Evolutionary conservation across 805 yeast species (phyloP).

Genomic region (Danielia oregonensis): DNA sequence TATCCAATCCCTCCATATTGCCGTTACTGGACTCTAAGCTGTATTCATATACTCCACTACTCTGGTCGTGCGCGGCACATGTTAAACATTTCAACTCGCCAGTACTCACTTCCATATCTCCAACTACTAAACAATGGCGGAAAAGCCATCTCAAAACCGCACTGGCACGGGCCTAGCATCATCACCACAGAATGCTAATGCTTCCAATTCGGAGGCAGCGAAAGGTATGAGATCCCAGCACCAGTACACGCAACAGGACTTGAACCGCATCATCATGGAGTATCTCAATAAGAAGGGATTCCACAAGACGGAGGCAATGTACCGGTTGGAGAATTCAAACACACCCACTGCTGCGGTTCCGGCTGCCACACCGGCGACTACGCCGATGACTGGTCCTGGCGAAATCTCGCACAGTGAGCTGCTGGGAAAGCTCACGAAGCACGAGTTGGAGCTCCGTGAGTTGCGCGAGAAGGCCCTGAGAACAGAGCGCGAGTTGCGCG

Average conservation of each 20-base stretch:
- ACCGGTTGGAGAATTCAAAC: constrained; percentile 79
- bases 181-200: too few relatives aligned
- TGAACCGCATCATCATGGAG: constrained; percentile 88
- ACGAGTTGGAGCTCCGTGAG: constrained; percentile 34
- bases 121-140: too few relatives aligned
- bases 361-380: constrained; percentile 44
- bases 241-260: constrained; percentile 76
- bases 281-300: constrained; percentile 92
- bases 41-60: too few relatives aligned
- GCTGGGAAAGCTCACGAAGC: constrained; percentile 19
- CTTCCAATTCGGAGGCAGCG: constrained; percentile 7
- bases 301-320: constrained; percentile 89
- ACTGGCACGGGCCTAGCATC: too few relatives aligned
- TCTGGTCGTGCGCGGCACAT: too few relatives aligned
- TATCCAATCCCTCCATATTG: too few relatives aligned
- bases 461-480: constrained; percentile 30
- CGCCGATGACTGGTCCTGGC: constrained; percentile 31
- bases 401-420: constrained; percentile 28
- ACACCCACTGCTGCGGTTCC: constrained; percentile 50
- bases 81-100: too few relatives aligned
- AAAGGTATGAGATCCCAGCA: too few relatives aligned
- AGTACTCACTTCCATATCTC: too few relatives aligned
- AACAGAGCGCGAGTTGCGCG: constrained; percentile 37
- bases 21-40: too few relatives aligned
- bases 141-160: too few relatives aligned